Conservation (phyloP, 1,284 basidiomycete genomes). For the Melampsora medusae region DNA sequence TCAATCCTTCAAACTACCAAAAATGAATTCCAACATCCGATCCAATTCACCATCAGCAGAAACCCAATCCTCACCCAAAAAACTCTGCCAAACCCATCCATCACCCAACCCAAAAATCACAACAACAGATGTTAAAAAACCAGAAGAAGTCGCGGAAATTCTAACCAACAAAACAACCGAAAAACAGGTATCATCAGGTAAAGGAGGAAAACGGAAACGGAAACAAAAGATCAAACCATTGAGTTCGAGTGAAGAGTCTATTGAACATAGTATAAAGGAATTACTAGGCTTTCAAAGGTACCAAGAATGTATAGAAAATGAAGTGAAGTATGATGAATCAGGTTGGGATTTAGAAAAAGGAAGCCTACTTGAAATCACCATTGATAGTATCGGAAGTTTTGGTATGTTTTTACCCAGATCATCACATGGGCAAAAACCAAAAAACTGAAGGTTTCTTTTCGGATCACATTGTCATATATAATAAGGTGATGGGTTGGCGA, state of each 20-base stretch:
- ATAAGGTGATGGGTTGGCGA: slow-evolving; percentile 36
- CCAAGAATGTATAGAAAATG: background rate
- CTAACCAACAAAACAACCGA: background rate
- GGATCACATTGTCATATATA: background rate
- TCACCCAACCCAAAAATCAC: too few species aligned
- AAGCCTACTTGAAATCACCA: background rate
- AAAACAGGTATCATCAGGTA: background rate
- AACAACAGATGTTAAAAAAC: too few species aligned
- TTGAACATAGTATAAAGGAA: background rate
- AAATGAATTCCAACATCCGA: too few species aligned
- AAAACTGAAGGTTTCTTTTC: too few species aligned
- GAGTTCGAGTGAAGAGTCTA: background rate
- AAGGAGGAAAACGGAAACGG: slow-evolving; percentile 8
- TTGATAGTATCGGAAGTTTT: slow-evolving; percentile 22
- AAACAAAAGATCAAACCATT: background rate
- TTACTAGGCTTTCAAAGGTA: background rate
- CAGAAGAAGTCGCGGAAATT: background rate
- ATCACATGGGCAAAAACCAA: too few species aligned
- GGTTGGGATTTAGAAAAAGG: slow-evolving; percentile 2
- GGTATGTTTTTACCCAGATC: too few species aligned
- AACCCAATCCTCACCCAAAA: too few species aligned
- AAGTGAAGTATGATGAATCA: background rate
- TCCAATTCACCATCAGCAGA: too few species aligned
- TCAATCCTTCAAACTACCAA: too few species aligned
- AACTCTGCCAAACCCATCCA: too few species aligned